A percentile compares a stretch with the other conserved stretches of the same genome.
Conservation (phyloP, 495 filamentous ascomycete species). For the Cairneyella variabilis region DNA sequence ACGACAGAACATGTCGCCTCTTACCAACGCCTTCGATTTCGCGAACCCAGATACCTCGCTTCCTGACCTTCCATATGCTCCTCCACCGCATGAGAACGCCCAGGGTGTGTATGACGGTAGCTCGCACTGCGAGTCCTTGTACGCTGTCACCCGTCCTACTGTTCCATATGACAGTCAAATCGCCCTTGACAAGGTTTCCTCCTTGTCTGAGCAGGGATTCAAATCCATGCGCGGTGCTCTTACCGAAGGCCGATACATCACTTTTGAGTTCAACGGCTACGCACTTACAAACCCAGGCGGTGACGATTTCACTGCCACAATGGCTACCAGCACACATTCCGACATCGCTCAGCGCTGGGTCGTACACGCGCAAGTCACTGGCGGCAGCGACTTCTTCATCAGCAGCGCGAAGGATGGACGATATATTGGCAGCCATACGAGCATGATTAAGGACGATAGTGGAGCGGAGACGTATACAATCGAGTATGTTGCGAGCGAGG, state of each 20-base stretch:
- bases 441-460: constrained; percentile 19
- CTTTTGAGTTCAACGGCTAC: constrained; percentile 26
- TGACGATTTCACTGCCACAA: constrained; percentile 26
- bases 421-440: constrained; percentile 32
- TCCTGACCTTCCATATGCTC: constrained; percentile 39
- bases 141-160: constrained; percentile 34
- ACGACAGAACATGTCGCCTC: constrained; percentile 50
- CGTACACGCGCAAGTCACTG: constrained; percentile 37
- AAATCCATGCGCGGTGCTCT: constrained; percentile 48
- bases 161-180: constrained; percentile 46
- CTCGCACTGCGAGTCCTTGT: constrained; percentile 37
- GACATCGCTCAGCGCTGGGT: constrained; percentile 46
- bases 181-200: constrained; percentile 10
- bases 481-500: constrained; percentile 38
- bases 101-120: constrained; percentile 41
- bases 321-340: constrained; percentile 34
- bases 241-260: constrained; percentile 46
- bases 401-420: constrained; percentile 45
- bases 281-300: constrained; percentile 30
- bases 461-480: constrained; percentile 36
- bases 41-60: constrained; percentile 45
- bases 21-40: constrained; percentile 50
- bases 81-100: constrained; percentile 30
- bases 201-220: constrained; percentile 42
- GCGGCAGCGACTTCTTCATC: constrained; percentile 42